phyloP scores from a whole-genome alignment of 257 asterid genomes.

The Anisodus acutangulus region DNA sequence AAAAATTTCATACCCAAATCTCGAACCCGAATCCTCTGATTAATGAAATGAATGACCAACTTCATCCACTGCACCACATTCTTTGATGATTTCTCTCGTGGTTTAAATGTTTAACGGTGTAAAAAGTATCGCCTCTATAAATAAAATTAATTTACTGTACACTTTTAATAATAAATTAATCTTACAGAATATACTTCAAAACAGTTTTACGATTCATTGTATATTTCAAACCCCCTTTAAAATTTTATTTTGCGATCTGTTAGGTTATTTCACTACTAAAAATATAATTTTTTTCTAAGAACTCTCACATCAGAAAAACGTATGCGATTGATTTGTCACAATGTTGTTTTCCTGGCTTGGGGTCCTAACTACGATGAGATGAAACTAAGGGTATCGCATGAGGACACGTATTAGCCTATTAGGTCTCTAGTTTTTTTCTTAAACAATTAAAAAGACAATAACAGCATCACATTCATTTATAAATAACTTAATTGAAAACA shows the following conservation, averaged over 20 bases:
- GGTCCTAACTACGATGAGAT: conserved; percentile 26
- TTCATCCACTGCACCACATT: too few species aligned
- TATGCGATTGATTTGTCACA: conserved; percentile 30
- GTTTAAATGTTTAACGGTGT: background rate
- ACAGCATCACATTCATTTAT: background rate
- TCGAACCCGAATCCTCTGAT: too few species aligned
- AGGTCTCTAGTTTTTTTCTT: background rate
- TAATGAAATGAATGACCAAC: too few species aligned
- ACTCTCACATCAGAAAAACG: conserved; percentile 23
- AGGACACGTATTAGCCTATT: conserved; percentile 37
- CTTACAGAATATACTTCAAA: background rate
- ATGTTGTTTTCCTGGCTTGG: conserved; percentile 10
- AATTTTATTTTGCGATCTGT: background rate
- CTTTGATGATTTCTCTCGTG: background rate
- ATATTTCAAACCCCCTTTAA: background rate
- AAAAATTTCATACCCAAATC: too few species aligned
- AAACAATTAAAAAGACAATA: background rate
- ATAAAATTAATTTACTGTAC: background rate
- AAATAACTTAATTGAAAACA: background rate
- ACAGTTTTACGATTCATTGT: background rate
- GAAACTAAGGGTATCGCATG: background rate
- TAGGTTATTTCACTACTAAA: too few species aligned
- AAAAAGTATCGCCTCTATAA: background rate
- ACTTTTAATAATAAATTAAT: background rate
- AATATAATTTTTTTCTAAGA: too few species aligned